Conservation (phyloP, 2,329 filamentous ascomycete species). For the Tolypocladium ovalisporum region DNA sequence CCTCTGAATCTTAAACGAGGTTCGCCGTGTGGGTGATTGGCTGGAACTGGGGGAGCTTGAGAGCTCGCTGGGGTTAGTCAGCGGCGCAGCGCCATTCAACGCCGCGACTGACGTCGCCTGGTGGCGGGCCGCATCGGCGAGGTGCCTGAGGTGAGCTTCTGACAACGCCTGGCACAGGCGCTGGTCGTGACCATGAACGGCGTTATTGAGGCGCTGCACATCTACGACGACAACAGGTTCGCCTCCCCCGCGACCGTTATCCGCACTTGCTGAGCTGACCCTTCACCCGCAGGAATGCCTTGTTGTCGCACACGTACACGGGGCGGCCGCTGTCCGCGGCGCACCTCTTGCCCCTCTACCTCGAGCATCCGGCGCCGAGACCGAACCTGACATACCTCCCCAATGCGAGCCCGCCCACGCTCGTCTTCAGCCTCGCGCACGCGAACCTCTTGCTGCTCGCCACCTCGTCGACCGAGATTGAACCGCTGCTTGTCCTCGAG, state of each 20-base stretch:
- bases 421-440: constrained; percentile 81
- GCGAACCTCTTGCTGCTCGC: constrained; percentile 79
- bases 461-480: constrained; percentile 74
- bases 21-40: neutral
- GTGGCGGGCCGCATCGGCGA: neutral
- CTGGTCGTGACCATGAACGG: constrained; percentile 56
- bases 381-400: constrained; percentile 81
- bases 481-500: constrained; percentile 82
- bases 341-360: constrained; percentile 75
- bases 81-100: neutral
- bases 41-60: too few species aligned
- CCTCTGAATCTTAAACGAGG: neutral
- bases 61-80: neutral
- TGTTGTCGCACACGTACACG: constrained; percentile 83
- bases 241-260: constrained; percentile 11
- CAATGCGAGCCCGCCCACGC: constrained; percentile 70
- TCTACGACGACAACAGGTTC: constrained; percentile 93
- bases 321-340: constrained; percentile 67
- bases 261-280: neutral
- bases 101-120: neutral
- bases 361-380: constrained; percentile 68
- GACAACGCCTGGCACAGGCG: constrained; percentile 14
- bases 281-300: constrained; percentile 52
- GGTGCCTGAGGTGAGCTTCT: neutral
- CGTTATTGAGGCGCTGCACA: constrained; percentile 89